phyloP scores from a whole-genome alignment of 805 yeast genomes.

The Middelhovenomyces tepae region DNA sequence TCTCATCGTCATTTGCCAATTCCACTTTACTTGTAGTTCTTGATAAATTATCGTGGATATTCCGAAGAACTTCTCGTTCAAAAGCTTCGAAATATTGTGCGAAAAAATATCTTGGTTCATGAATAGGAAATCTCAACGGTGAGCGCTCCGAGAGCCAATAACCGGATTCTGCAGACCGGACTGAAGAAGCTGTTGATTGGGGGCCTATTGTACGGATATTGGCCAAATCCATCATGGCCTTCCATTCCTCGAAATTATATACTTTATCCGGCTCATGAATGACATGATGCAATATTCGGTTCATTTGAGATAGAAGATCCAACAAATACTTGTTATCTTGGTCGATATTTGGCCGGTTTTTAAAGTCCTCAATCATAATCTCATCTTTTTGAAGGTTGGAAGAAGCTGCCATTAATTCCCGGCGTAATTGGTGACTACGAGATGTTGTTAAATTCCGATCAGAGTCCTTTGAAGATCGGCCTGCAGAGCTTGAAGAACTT shows the following conservation, averaged over 20 bases:
- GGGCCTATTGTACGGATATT: no score
- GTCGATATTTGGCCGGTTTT: no score
- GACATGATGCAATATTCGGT: no score
- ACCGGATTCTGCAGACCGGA: conserved; percentile 6
- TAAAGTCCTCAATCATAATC: no score
- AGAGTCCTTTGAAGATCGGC: not conserved
- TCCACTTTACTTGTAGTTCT: no score
- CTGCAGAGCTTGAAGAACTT: not conserved
- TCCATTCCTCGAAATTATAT: conserved; percentile 50
- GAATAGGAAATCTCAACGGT: conserved; percentile 61
- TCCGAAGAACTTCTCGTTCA: conserved; percentile 10
- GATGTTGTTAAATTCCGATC: not conserved
- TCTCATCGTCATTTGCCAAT: no score
- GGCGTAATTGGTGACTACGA: not conserved
- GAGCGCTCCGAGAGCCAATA: conserved; percentile 62
- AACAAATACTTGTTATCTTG: no score
- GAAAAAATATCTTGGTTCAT: conserved; percentile 54
- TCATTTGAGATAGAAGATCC: no score
- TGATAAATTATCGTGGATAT: no score
- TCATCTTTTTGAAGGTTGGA: no score
- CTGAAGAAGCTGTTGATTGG: conserved; percentile 21
- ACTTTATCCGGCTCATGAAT: conserved; percentile 31
- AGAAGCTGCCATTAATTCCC: conserved; percentile 3
- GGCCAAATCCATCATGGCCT: conserved; percentile 27
- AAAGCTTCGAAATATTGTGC: conserved; percentile 14